Evolutionary conservation across 2,329 filamentous ascomycete species (phyloP).

Genomic region (Pseudogymnoascus sp.): DNA sequence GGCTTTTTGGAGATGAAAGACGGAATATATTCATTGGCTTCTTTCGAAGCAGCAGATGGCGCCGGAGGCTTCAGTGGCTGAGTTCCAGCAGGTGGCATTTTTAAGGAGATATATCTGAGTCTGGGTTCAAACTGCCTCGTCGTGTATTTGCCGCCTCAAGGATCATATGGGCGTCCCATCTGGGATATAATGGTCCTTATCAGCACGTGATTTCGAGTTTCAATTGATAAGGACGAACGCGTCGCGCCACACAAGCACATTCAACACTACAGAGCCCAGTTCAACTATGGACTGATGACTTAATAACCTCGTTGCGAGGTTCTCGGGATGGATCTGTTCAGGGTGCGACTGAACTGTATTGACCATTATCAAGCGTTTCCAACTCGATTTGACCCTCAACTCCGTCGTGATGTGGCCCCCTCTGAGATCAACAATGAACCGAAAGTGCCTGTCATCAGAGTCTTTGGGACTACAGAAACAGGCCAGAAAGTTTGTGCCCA

Average conservation of each 20-base stretch:
- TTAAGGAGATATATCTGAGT: conserved; percentile 10
- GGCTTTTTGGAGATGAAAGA: conserved; percentile 97
- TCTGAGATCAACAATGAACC: conserved; percentile 55
- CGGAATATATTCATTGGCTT: conserved; percentile 97
- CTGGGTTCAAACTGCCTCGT: background rate
- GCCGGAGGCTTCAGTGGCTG: conserved; percentile 28
- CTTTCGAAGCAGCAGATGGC: conserved; percentile 53
- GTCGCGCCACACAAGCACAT: background rate
- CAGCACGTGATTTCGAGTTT: conserved; percentile 9
- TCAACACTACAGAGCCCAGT: background rate
- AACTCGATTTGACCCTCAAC: conserved; percentile 70
- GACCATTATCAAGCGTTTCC: conserved; percentile 84
- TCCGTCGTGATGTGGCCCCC: conserved; percentile 56
- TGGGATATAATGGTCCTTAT: background rate
- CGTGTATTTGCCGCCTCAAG: background rate
- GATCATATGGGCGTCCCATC: background rate
- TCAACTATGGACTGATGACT: conserved; percentile 1
- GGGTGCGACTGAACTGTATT: conserved; percentile 88
- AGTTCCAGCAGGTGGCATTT: conserved; percentile 34
- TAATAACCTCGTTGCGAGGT: background rate
- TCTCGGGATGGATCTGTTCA: conserved; percentile 62
- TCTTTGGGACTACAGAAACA: conserved; percentile 88
- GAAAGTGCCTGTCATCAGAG: conserved; percentile 75
- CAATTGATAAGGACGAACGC: conserved; percentile 2
- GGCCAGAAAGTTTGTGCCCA: conserved; percentile 95